A percentile compares a stretch with the other conserved stretches of the same genome.
phyloP scores from a whole-genome alignment of 805 yeast genomes.

The Myxozyma neotropica region DNA sequence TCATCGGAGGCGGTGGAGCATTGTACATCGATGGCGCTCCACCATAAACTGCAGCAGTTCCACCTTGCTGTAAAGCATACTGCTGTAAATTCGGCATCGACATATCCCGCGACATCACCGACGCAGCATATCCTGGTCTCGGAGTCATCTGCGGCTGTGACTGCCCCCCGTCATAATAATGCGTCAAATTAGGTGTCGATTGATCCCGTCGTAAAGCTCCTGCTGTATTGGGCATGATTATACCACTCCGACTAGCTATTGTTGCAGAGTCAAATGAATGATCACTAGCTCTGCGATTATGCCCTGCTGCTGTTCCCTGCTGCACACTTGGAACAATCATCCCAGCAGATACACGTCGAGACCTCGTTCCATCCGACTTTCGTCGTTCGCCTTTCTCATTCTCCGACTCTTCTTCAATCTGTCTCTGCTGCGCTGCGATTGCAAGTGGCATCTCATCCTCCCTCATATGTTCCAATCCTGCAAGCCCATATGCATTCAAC shows the following conservation, averaged over 20 bases:
- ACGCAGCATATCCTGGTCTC: background rate
- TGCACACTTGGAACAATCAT: background rate
- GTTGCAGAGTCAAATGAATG: constrained; percentile 1
- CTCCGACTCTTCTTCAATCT: background rate
- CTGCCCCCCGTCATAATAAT: background rate
- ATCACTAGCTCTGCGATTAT: constrained; percentile 1
- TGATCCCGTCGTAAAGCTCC: background rate
- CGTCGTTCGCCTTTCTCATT: background rate
- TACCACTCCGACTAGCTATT: background rate
- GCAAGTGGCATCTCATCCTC: constrained; percentile 19
- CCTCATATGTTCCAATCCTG: background rate
- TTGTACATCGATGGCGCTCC: background rate
- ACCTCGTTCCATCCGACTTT: background rate
- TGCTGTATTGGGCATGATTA: background rate
- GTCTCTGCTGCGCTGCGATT: background rate
- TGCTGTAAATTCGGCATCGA: constrained; percentile 12
- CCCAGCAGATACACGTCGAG: background rate
- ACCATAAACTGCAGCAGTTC: background rate
- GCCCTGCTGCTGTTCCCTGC: background rate
- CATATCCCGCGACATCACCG: background rate
- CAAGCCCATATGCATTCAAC: constrained; percentile 13
- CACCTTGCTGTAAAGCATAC: background rate
- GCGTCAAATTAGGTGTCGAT: background rate
- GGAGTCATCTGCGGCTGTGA: background rate
- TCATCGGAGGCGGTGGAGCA: background rate